Evolutionary conservation across 2,329 filamentous ascomycete species (phyloP).

Genomic region (Sporothrix euskadiensis): DNA sequence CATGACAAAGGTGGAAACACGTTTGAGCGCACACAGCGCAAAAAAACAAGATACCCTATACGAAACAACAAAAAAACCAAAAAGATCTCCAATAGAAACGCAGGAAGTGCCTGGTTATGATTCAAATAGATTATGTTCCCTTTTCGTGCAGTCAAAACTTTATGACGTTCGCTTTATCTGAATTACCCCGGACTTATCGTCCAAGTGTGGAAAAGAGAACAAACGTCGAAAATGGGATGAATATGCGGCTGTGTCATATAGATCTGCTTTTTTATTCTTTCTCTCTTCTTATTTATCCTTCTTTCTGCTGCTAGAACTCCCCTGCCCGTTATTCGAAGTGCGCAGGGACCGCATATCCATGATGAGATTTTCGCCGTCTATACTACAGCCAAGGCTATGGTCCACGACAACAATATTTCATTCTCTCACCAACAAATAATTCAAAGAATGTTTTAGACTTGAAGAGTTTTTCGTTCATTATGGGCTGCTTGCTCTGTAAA

Average conservation of each 20-base stretch:
- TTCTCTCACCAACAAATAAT: too few relatives aligned
- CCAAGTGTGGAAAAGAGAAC: not conserved
- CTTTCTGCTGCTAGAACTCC: not conserved
- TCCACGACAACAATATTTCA: too few relatives aligned
- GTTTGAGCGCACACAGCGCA: not conserved
- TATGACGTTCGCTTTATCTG: not conserved
- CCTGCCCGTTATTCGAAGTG: not conserved
- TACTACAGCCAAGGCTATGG: too few relatives aligned
- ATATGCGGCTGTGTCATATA: not conserved
- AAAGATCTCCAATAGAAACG: not conserved
- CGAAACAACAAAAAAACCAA: constrained; percentile 2
- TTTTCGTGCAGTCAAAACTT: not conserved
- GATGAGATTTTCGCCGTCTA: not conserved
- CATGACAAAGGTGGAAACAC: not conserved
- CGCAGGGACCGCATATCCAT: not conserved
- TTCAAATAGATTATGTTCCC: not conserved
- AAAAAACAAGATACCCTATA: constrained; percentile 12
- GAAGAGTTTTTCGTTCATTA: too few relatives aligned
- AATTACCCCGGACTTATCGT: constrained; percentile 37
- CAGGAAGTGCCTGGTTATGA: not conserved
- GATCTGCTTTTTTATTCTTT: not conserved
- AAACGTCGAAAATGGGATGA: not conserved
- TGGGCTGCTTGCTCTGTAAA: not conserved
- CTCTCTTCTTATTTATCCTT: not conserved
- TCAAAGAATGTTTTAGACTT: too few relatives aligned